Conservation (phyloP, 73 alveolate species). For the Paramecium tetraurelia region DNA sequence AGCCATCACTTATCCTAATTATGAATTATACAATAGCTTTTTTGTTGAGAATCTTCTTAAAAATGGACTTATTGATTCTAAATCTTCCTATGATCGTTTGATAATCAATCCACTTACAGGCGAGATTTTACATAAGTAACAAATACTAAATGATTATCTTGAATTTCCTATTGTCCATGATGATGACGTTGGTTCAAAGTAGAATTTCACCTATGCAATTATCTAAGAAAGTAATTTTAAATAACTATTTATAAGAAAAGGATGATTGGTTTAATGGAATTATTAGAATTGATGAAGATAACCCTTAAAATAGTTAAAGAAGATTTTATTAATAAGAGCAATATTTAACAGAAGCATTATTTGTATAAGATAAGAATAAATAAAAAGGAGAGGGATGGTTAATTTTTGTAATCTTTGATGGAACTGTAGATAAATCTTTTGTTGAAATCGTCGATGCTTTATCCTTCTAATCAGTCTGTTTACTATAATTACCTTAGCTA, state of each 20-base stretch:
- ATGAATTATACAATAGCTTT: neutral
- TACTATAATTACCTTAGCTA: neutral
- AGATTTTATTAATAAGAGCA: neutral
- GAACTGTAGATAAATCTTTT: neutral
- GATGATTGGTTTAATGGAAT: constrained; percentile 41
- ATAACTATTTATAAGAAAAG: neutral
- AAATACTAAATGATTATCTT: neutral
- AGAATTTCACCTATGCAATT: neutral
- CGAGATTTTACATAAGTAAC: neutral
- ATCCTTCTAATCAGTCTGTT: constrained; percentile 2
- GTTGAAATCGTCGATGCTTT: neutral
- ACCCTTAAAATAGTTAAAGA: neutral
- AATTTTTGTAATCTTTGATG: neutral
- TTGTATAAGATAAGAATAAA: neutral
- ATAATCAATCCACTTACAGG: constrained; percentile 14
- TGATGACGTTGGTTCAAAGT: constrained; percentile 3
- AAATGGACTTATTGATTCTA: neutral
- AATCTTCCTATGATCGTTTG: neutral
- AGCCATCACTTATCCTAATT: neutral
- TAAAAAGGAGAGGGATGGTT: constrained; percentile 52
- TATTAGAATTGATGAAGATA: neutral
- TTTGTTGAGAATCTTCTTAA: neutral
- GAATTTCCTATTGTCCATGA: constrained; percentile 38
- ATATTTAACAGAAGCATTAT: constrained; percentile 9
- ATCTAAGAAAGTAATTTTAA: neutral